Conservation (phyloP, 768 basidiomycete species). For the Boletus eberwhitei region DNA sequence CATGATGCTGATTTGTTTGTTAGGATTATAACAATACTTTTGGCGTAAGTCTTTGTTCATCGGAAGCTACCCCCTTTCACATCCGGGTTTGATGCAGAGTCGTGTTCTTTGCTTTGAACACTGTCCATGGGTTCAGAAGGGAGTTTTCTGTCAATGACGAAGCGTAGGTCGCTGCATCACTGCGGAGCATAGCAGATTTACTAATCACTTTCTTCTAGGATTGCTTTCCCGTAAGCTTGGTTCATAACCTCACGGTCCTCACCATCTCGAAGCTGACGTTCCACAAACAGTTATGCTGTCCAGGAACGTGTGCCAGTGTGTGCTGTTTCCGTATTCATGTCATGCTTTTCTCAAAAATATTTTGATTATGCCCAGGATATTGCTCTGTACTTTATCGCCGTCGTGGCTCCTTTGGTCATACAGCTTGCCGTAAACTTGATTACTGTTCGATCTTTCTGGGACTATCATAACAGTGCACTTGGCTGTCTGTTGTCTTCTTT, state of each 20-base stretch:
- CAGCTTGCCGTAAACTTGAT: constrained; percentile 67
- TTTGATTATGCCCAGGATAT: constrained; percentile 33
- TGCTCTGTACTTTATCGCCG: constrained; percentile 50
- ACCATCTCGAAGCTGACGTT: constrained; percentile 4
- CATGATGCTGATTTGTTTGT: background rate
- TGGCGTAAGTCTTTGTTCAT: constrained; percentile 50
- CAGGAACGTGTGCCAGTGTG: constrained; percentile 78
- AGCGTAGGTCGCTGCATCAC: constrained; percentile 43
- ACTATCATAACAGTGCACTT: constrained; percentile 66
- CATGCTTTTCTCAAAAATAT: background rate
- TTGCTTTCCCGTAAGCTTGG: constrained; percentile 25
- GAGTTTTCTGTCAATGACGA: constrained; percentile 77
- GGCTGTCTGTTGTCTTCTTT: constrained; percentile 36
- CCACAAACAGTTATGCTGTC: constrained; percentile 50
- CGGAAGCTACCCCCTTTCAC: background rate
- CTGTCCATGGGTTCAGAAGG: constrained; percentile 69
- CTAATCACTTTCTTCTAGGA: constrained; percentile 10
- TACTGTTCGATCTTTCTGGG: constrained; percentile 85
- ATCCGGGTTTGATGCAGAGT: constrained; percentile 37
- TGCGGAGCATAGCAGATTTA: constrained; percentile 9
- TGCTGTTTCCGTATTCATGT: constrained; percentile 1
- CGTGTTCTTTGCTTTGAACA: constrained; percentile 59
- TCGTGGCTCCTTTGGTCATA: constrained; percentile 65
- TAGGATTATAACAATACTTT: constrained; percentile 65
- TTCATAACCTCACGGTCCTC: background rate